Base-by-base conservation (phyloP, 1,139 yeast species). In the Pichia sp. region DNA sequence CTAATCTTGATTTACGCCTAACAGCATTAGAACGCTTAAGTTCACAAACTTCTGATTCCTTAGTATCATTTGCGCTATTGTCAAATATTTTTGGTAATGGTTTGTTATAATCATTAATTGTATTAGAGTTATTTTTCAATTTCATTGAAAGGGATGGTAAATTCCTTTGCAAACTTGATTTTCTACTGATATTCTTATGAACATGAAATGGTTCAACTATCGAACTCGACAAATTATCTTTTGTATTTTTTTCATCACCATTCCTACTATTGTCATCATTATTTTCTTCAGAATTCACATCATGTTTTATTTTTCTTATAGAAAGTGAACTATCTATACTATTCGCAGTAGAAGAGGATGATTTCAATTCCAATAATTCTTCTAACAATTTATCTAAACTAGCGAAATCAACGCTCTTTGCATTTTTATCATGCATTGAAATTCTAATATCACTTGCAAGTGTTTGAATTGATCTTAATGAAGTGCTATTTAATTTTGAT, bases 1-100 rank as follows among this genome's bases (percentile, higher is more conserved):
- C 39, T 54, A 61, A 56, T 4, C 60, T 56, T 2, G 49, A 36
- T 37, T 54, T 60, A 30, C 63, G 47, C 40, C 51, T 55, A n/a
- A 55, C 51, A 4, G 64, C 64, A 43, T 59, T 59, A 1, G 60
- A 51, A 35, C 63, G 48, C 34, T 51, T 56, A 24, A 60, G 40
- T 33, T 49, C 54, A 39, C 53, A 50, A 4, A 23, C 16, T 10
- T 10, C 35, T 10, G 8, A n/a, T 11, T 32, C 26, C 11, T 22
- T 32, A 32, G 10, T 11, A 10, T 32, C 35, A 32, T 22, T 10
- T 22, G 16, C 16, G 16, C 16, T 16, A 16, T 16, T 16, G 16
- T 32, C 9, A 11, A 11, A 5, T 3, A 23, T 8, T 11, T 11
- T 32, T 11, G 35, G 26, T 32, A 32, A 32, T 22, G 26, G 12